phyloP scores from a whole-genome alignment of 345 rosid genomes.

The Jatropha curcas region DNA sequence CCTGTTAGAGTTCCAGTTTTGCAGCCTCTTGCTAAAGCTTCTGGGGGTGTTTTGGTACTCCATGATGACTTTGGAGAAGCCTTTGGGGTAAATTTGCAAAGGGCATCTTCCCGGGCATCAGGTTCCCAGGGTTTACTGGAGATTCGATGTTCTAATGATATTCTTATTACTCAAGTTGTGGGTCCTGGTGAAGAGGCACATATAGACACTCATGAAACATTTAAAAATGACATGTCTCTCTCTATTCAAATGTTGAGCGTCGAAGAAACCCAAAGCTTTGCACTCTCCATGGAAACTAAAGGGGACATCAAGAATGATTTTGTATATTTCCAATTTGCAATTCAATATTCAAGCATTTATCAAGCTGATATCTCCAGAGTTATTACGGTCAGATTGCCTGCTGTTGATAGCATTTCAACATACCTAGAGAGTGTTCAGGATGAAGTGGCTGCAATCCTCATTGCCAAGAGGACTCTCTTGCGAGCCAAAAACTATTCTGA shows the following conservation, averaged over 20 bases:
- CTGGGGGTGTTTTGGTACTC: constrained; percentile 95
- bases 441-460: constrained; percentile 86
- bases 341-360: constrained; percentile 74
- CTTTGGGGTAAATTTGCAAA: constrained; percentile 93
- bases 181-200: constrained; percentile 99
- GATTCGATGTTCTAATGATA: constrained; percentile 93
- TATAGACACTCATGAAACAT: constrained; percentile 64
- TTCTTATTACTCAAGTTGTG: constrained; percentile 80
- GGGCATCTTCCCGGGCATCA: constrained; percentile 84
- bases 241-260: constrained; percentile 82
- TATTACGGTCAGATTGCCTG: constrained; percentile 72
- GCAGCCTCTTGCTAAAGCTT: constrained; percentile 92
- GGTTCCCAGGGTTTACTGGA: constrained; percentile 87
- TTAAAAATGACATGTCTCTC: constrained; percentile 66
- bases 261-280: constrained; percentile 94
- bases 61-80: constrained; percentile 99
- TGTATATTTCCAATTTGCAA: constrained; percentile 80
- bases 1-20: constrained; percentile 84
- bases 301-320: constrained; percentile 69
- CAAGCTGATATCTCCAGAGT: constrained; percentile 89
- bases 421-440: constrained; percentile 81
- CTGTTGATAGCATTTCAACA: constrained; percentile 83
- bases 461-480: constrained; percentile 86
- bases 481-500: constrained; percentile 63
- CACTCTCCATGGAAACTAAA: constrained; percentile 80